These are phyloP conservation scores for Fagopyrum tataricum DNA, from an alignment of 148 eudicot species.

Conservation along the genomic window DNA sequence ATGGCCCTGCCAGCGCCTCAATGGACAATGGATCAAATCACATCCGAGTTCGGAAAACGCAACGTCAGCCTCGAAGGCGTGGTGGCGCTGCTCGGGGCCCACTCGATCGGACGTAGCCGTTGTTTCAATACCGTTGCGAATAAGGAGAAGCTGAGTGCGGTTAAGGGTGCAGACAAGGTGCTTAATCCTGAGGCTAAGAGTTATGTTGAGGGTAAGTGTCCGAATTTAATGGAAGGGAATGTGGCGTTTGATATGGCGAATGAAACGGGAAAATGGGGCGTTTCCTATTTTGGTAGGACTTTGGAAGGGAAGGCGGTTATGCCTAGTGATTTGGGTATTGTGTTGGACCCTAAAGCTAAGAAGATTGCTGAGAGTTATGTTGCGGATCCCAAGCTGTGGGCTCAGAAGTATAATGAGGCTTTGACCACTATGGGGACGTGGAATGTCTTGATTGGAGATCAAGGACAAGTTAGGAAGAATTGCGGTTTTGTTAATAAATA, in stretches of 20 bases:
- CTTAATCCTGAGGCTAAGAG: neutral
- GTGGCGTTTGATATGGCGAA: neutral
- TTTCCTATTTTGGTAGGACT: neutral
- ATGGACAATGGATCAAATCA: conserved; percentile 17
- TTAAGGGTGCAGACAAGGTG: neutral
- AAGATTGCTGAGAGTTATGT: neutral
- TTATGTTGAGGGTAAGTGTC: neutral
- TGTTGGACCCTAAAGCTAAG: neutral
- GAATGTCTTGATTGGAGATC: neutral
- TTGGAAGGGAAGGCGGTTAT: neutral
- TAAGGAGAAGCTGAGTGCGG: neutral
- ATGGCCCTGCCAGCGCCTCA: conserved; percentile 17
- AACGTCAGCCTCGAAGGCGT: conserved; percentile 19
- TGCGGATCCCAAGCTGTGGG: neutral
- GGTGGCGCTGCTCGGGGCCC: conserved; percentile 40
- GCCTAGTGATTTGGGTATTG: neutral
- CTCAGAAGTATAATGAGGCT: neutral
- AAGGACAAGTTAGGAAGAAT: neutral
- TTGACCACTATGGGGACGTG: neutral
- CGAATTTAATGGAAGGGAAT: neutral
- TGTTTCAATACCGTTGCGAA: conserved; percentile 14
- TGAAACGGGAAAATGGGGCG: neutral
- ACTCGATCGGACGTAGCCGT: conserved; percentile 38
- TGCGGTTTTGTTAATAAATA: neutral
- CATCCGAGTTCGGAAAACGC: conserved; percentile 1